Conservation (phyloP, 768 basidiomycete species). For the Piloderma croceum region DNA sequence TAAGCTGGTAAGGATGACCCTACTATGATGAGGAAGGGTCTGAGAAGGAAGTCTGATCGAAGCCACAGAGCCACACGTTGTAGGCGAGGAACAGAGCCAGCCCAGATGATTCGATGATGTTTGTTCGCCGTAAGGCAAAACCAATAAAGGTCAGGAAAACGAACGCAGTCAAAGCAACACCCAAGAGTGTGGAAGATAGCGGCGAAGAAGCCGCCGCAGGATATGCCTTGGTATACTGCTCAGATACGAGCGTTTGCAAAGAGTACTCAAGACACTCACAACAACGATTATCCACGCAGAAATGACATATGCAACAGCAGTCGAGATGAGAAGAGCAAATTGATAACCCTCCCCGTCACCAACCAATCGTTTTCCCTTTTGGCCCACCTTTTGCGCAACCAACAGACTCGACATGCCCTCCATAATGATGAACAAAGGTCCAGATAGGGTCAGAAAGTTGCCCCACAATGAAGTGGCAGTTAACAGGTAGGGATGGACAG, state of each 20-base stretch:
- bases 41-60: slow-evolving; percentile 66
- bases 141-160: slow-evolving; percentile 90
- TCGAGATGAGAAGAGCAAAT: slow-evolving; percentile 67
- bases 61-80: slow-evolving; percentile 86
- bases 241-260: too few species aligned
- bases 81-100: slow-evolving; percentile 86
- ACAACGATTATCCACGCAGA: slow-evolving; percentile 85
- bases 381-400: slow-evolving; percentile 76
- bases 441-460: slow-evolving; percentile 58
- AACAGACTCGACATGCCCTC: slow-evolving; percentile 82
- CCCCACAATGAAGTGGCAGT: slow-evolving; percentile 69
- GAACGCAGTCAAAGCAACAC: slow-evolving; percentile 82
- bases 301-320: slow-evolving; percentile 73
- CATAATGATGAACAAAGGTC: slow-evolving; percentile 74
- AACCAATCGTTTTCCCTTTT: slow-evolving; percentile 67
- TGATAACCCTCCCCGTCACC: slow-evolving; percentile 72
- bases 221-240: too few species aligned
- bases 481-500: slow-evolving; percentile 52
- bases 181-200: slow-evolving; percentile 82
- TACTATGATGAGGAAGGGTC: slow-evolving; percentile 77
- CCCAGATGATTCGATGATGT: slow-evolving; percentile 87
- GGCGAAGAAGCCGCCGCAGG: slow-evolving; percentile 79
- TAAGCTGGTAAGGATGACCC: slow-evolving; percentile 21
- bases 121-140: slow-evolving; percentile 81
- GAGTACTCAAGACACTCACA: too few species aligned